Evolutionary conservation across 805 yeast genomes (phyloP).

Genomic region (Spathaspora hagerdaliae): DNA sequence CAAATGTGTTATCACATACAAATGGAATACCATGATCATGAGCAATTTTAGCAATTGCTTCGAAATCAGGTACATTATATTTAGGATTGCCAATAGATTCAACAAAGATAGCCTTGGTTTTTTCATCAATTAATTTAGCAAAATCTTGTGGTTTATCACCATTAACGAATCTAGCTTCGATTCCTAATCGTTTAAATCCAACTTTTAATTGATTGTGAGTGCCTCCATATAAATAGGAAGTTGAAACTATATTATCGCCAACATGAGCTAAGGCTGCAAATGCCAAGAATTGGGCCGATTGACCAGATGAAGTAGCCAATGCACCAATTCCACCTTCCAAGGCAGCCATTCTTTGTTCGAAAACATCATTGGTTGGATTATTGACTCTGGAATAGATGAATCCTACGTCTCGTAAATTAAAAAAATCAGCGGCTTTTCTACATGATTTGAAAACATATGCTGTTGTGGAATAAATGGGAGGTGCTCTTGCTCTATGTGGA

Average conservation of each 20-base stretch:
- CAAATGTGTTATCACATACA: conserved; percentile 94
- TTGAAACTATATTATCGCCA: conserved; percentile 88
- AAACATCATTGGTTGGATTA: conserved; percentile 91
- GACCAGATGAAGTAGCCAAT: conserved; percentile 86
- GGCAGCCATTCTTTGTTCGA: conserved; percentile 89
- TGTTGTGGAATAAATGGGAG: conserved; percentile 88
- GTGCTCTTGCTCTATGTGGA: conserved; percentile 75
- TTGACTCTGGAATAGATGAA: conserved; percentile 83
- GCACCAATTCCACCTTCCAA: conserved; percentile 92
- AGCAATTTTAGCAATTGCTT: conserved; percentile 67
- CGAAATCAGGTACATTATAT: conserved; percentile 89
- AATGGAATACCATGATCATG: conserved; percentile 86
- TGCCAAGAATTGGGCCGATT: conserved; percentile 89
- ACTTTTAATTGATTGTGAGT: conserved; percentile 94
- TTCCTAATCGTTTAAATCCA: conserved; percentile 83
- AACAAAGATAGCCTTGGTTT: conserved; percentile 84
- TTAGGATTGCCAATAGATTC: conserved; percentile 93
- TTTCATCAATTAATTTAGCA: conserved; percentile 69
- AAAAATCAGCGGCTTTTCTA: conserved; percentile 86
- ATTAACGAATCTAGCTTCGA: conserved; percentile 77
- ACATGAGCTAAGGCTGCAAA: conserved; percentile 76
- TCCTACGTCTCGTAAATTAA: conserved; percentile 83
- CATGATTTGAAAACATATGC: conserved; percentile 86
- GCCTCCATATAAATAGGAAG: conserved; percentile 90
- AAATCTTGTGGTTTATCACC: conserved; percentile 76